A percentile compares a stretch with the other conserved stretches of the same genome.
Conservation (phyloP, 257 asterid species). For the Solanum chiquidenum region DNA sequence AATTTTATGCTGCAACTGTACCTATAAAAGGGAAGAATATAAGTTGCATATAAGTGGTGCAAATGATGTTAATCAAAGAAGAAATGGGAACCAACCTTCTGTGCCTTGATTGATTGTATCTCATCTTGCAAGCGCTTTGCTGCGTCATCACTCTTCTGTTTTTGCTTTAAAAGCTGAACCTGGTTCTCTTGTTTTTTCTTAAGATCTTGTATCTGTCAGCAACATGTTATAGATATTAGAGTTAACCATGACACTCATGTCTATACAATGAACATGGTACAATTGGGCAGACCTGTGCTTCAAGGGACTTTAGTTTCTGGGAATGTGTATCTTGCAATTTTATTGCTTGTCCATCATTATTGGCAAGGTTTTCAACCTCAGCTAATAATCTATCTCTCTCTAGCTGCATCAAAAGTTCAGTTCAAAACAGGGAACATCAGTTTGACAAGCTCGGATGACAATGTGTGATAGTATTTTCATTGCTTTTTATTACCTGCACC, state of each 20-base stretch:
- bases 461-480: background rate
- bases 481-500: slow-evolving; percentile 53
- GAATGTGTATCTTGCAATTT: slow-evolving; percentile 79
- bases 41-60: background rate
- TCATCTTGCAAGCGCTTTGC: slow-evolving; percentile 87
- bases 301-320: slow-evolving; percentile 76
- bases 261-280: background rate
- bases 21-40: slow-evolving; percentile 34
- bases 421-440: slow-evolving; percentile 8
- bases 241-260: background rate
- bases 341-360: slow-evolving; percentile 81
- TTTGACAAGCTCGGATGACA: background rate
- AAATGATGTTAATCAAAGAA: background rate
- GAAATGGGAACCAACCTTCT: slow-evolving; percentile 48
- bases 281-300: slow-evolving; percentile 77
- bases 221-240: background rate
- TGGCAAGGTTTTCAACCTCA: slow-evolving; percentile 91
- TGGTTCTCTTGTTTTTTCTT: slow-evolving; percentile 96
- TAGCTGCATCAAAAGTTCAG: slow-evolving; percentile 27
- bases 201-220: slow-evolving; percentile 81
- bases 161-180: slow-evolving; percentile 88
- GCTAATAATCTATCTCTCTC: slow-evolving; percentile 80
- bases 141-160: slow-evolving; percentile 97
- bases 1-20: slow-evolving; percentile 88
- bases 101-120: slow-evolving; percentile 92